Conservation (phyloP, 2,329 filamentous ascomycete species). For the Scleromitrula shiraiana region DNA sequence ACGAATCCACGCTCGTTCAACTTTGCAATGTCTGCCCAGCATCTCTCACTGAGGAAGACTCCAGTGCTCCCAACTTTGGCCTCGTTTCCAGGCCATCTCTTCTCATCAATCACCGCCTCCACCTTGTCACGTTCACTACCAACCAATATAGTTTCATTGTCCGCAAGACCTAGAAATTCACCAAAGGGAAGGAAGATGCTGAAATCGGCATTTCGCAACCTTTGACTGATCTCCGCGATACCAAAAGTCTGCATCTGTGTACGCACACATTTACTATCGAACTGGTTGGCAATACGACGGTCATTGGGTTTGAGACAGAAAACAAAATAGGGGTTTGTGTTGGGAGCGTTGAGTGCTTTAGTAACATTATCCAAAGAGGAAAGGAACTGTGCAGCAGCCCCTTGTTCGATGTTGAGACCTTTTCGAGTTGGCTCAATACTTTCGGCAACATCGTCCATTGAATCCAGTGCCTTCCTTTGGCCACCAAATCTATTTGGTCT, state of each 20-base stretch:
- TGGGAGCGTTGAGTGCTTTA: constrained; percentile 71
- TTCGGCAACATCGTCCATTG: constrained; percentile 40
- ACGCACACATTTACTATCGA: constrained; percentile 96
- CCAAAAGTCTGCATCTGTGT: constrained; percentile 92
- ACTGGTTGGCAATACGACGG: constrained; percentile 93
- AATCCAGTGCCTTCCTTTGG: constrained; percentile 26
- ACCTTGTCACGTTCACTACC: constrained; percentile 89
- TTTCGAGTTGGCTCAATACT: constrained; percentile 35
- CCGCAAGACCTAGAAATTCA: constrained; percentile 85
- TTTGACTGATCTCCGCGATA: constrained; percentile 93
- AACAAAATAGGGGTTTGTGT: constrained; percentile 90
- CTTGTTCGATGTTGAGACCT: constrained; percentile 55
- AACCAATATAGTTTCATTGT: constrained; percentile 76
- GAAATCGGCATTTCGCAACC: constrained; percentile 88
- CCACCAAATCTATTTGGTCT: constrained; percentile 21
- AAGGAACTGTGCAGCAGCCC: constrained; percentile 87
- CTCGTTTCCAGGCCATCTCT: constrained; percentile 87
- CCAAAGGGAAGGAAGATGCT: constrained; percentile 92
- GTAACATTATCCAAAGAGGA: constrained; percentile 84
- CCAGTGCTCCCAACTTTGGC: constrained; percentile 85
- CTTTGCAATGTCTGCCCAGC: constrained; percentile 85
- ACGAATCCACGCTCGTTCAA: constrained; percentile 55
- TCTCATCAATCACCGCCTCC: constrained; percentile 84
- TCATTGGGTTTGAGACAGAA: constrained; percentile 98
- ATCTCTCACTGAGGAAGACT: constrained; percentile 89